Base-by-base conservation (phyloP, 176 grass and related monocot genomes). In the Themeda triandra region DNA sequence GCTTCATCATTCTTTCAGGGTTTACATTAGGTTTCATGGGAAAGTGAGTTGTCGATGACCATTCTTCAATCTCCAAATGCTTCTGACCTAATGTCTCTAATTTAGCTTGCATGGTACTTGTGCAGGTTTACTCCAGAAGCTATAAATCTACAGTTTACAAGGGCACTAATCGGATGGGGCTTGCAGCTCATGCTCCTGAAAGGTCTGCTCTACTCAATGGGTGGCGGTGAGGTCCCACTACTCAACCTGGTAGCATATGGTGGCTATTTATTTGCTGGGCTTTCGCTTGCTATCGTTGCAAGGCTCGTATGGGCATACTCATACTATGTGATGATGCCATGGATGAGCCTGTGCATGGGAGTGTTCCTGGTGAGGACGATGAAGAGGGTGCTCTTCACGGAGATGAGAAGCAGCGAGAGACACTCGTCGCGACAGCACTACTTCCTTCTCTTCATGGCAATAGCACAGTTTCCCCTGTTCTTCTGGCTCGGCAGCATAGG, bases 291-390 rank as follows among this genome's bases (percentile, higher is more conserved):
- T 6, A 21, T 98, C 19, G 56, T 83, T 6, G 44, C 82, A 0
- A 91, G 85, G 89, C 80, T 98, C 37, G 33, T 91, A 9, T 95
- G 95, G 95, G 89, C 90, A 1, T 91, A 87, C 77, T 88, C 88
- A 0, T 95, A 98, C 54, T 93, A 92, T 4, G 83, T 90, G 14
- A 37, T 95, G 82, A 69, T 95, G 85, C 89, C 89, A 5, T 98
- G 91, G 92, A 98, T 89, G 91, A 95, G 91, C 80, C 71, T 95
- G 36, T 98, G 89, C 78, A 93, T 92, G 95, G 92, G 92, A 18
- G 84, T 98, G 37, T 98, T 98, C 33, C 36, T 98, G 71, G 89
- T 93, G 80, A 93, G 92, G 79, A 98, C 95, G 25, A 95, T 92
- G 85, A 98, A 93, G 86, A 66, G 95, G 83, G 88, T 98, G 45